Percentiles rank a stretch among this genome's conserved stretches.
Conservation (phyloP, 352 stramenopile species). For the Pythium pyrilobum region DNA sequence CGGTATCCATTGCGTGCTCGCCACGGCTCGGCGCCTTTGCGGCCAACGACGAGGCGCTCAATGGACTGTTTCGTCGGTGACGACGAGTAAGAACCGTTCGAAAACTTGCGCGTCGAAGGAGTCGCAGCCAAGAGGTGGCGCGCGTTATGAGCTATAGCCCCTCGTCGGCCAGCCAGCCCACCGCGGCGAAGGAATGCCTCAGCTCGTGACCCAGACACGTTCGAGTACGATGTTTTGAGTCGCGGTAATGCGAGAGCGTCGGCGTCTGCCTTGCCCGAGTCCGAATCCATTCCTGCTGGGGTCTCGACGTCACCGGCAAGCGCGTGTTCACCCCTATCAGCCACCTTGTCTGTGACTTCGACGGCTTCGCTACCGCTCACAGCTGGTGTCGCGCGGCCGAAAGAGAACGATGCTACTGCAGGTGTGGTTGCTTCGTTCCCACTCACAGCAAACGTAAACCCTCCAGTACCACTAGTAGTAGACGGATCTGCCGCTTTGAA, state of each 20-base stretch:
- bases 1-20: neutral
- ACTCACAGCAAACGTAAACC: neutral
- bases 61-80: constrained; percentile 1
- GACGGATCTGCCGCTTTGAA: too few relatives aligned
- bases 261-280: neutral
- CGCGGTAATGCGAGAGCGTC: neutral
- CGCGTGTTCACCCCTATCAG: too few relatives aligned
- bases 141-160: neutral
- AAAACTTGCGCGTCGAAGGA: neutral
- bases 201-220: neutral
- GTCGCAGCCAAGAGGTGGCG: neutral
- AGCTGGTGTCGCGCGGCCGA: neutral
- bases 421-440: too few relatives aligned
- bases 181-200: neutral
- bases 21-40: constrained; percentile 1
- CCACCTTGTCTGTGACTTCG: too few relatives aligned
- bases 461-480: too few relatives aligned
- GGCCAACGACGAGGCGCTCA: constrained; percentile 7
- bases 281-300: neutral
- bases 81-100: neutral
- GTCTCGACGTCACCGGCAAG: neutral
- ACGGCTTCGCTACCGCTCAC: neutral
- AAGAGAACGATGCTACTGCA: neutral
- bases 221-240: neutral
- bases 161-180: neutral